phyloP scores from a whole-genome alignment of 495 filamentous ascomycete genomes.

The Wilcoxina mikolae region DNA sequence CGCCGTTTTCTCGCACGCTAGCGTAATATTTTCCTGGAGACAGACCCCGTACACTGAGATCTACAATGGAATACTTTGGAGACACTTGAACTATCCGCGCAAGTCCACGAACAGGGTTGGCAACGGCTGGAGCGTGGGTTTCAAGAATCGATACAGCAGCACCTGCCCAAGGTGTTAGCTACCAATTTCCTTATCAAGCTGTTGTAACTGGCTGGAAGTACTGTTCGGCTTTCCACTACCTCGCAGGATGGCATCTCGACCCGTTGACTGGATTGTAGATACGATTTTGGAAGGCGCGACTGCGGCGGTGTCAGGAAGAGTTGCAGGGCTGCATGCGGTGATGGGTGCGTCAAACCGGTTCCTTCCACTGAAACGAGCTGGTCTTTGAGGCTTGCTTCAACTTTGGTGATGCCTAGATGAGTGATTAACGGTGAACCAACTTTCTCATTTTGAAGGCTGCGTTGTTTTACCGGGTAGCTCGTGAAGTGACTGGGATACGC shows the following conservation, averaged over 20 bases:
- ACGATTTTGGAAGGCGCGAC: conserved; percentile 82
- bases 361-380: conserved; percentile 58
- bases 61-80: conserved; percentile 61
- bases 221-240: conserved; percentile 75
- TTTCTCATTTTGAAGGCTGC: not conserved
- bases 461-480: conserved; percentile 54
- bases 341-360: conserved; percentile 38
- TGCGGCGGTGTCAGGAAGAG: conserved; percentile 26
- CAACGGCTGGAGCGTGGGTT: conserved; percentile 50
- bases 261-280: conserved; percentile 71
- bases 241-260: conserved; percentile 83
- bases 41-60: conserved; percentile 78
- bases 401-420: conserved; percentile 44
- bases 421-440: not conserved
- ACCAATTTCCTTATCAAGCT: not conserved
- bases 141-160: conserved; percentile 95
- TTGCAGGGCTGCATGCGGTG: conserved; percentile 22
- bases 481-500: conserved; percentile 59
- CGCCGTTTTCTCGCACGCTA: conserved; percentile 70
- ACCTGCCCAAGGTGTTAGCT: conserved; percentile 34
- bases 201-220: conserved; percentile 33
- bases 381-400: conserved; percentile 48
- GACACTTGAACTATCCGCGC: conserved; percentile 70
- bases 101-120: conserved; percentile 56
- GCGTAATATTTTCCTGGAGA: conserved; percentile 65